A percentile compares a stretch with the other conserved stretches of the same genome.
Conservation (phyloP, 176 grass and related monocot genomes). For the Guadua angustifolia region DNA sequence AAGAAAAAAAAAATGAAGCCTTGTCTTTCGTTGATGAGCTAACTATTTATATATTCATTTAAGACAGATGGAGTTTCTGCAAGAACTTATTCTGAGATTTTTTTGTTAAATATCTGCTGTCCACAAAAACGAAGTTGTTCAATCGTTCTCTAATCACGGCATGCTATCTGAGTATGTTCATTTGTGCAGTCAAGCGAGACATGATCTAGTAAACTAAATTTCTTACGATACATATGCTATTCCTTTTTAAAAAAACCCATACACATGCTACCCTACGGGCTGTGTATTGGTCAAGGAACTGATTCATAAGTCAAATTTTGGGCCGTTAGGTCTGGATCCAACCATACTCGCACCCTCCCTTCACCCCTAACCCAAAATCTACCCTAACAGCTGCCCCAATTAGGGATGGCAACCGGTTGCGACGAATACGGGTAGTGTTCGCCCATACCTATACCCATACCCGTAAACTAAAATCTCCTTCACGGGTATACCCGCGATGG, state of each 20-base stretch:
- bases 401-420: too few relatives aligned
- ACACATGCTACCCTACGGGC: not conserved
- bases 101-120: not conserved
- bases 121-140: not conserved
- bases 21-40: not conserved
- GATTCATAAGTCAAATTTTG: not conserved
- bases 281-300: not conserved
- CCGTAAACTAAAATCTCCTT: too few relatives aligned
- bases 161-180: not conserved
- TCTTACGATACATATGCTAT: not conserved
- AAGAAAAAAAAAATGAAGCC: not conserved
- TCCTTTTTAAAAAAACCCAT: too few relatives aligned
- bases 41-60: not conserved
- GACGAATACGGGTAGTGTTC: too few relatives aligned
- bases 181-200: not conserved
- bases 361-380: too few relatives aligned
- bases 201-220: not conserved
- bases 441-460: too few relatives aligned
- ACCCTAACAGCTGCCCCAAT: too few relatives aligned
- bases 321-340: not conserved
- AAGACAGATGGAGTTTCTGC: not conserved
- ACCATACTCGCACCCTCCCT: not conserved
- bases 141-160: not conserved
- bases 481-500: too few relatives aligned
- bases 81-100: not conserved